Percentiles rank a stretch among this genome's conserved stretches.
These are phyloP conservation scores for Coemansia sp. DNA, from an alignment of 371 early-diverging fungal genomes.

Conservation along the genomic window DNA sequence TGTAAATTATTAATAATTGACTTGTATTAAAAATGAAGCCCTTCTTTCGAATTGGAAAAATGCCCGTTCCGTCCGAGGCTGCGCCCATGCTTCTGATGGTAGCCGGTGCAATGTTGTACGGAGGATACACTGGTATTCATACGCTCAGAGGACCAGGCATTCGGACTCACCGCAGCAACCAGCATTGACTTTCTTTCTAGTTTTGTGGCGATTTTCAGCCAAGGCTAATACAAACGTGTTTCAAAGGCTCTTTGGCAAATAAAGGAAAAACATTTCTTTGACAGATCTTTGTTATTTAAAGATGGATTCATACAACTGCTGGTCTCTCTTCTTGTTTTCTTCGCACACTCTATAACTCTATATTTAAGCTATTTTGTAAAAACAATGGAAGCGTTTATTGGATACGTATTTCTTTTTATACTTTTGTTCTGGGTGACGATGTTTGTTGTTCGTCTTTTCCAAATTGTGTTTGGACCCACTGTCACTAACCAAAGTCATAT, in stretches of 20 bases:
- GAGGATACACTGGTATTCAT: slow-evolving; percentile 28
- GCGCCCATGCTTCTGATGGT: slow-evolving; percentile 15
- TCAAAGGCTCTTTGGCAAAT: too few species aligned
- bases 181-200: slow-evolving; percentile 9
- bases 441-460: neutral
- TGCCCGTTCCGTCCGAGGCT: slow-evolving; percentile 20
- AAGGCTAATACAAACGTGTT: too few species aligned
- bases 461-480: neutral
- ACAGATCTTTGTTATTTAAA: too few species aligned
- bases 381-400: neutral
- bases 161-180: slow-evolving; percentile 28
- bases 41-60: slow-evolving; percentile 25
- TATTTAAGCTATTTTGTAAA: neutral
- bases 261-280: too few species aligned
- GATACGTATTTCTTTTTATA: neutral
- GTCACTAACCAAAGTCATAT: too few species aligned
- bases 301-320: too few species aligned
- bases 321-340: neutral
- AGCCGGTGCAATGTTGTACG: slow-evolving; percentile 11
- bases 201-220: too few species aligned
- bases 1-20: neutral
- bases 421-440: neutral
- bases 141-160: slow-evolving; percentile 16
- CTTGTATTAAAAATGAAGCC: slow-evolving; percentile 14
- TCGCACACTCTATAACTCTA: neutral